phyloP scores from a whole-genome alignment of 768 basidiomycete genomes.

The Mycena filopes region DNA sequence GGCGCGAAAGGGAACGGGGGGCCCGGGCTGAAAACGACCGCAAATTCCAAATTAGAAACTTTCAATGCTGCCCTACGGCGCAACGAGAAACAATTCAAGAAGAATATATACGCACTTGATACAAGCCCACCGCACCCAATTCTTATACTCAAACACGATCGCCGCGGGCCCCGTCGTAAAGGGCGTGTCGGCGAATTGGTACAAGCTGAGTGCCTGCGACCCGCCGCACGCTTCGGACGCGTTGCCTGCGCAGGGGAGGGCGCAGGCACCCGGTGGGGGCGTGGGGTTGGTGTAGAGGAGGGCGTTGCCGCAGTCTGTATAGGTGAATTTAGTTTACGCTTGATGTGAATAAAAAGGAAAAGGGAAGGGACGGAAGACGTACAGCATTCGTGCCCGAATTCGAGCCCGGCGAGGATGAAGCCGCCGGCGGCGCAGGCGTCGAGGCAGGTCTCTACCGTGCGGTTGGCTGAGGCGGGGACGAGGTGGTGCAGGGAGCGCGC shows the following conservation, averaged over 20 bases:
- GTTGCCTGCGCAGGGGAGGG: constrained; percentile 32
- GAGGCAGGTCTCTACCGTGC: constrained; percentile 35
- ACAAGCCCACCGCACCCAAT: constrained; percentile 28
- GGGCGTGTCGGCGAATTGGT: constrained; percentile 30
- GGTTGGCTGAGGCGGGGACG: constrained; percentile 16
- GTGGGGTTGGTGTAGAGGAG: constrained; percentile 32
- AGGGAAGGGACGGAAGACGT: background rate
- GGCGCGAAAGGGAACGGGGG: background rate
- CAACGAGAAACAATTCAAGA: too few relatives aligned
- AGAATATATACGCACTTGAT: constrained; percentile 22
- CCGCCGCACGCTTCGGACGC: constrained; percentile 34
- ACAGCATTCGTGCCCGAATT: constrained; percentile 39
- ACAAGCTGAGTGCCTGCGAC: constrained; percentile 32
- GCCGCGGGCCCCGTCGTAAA: constrained; percentile 32
- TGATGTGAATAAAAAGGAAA: background rate
- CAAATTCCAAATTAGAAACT: too few relatives aligned
- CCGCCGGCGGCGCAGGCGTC: constrained; percentile 29
- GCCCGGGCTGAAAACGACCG: too few relatives aligned
- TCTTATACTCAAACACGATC: constrained; percentile 19
- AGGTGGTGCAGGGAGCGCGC: constrained; percentile 27
- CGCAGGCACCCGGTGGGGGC: constrained; percentile 18
- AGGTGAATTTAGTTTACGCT: too few relatives aligned
- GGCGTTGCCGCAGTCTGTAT: constrained; percentile 37
- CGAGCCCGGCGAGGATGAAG: constrained; percentile 35
- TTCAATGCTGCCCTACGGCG: too few relatives aligned